These are phyloP conservation scores for Xylaria sp. DNA, from an alignment of 2,329 filamentous ascomycete genomes.

Conservation along the genomic window DNA sequence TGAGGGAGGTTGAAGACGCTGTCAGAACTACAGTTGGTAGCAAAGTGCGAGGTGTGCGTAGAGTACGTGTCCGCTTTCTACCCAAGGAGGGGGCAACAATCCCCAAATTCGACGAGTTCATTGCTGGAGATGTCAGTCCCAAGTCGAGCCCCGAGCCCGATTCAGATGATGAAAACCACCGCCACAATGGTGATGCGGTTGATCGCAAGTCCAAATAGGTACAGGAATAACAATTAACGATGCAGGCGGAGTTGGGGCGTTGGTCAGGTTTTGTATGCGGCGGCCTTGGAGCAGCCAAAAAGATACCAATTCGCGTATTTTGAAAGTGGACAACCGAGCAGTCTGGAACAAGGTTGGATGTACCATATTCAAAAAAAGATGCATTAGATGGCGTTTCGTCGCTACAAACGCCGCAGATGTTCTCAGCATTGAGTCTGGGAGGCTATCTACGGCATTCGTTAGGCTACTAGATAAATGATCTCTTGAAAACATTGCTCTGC, in stretches of 20 bases:
- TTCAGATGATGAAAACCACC: constrained; percentile 59
- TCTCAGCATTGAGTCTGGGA: constrained; percentile 5
- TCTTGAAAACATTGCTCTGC: not conserved
- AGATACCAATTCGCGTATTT: constrained; percentile 33
- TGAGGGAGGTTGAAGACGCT: constrained; percentile 75
- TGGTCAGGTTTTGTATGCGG: constrained; percentile 32
- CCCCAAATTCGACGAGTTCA: constrained; percentile 81
- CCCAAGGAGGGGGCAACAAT: constrained; percentile 68
- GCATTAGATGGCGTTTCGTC: constrained; percentile 40
- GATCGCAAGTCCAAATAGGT: constrained; percentile 39
- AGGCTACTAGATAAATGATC: constrained; percentile 11
- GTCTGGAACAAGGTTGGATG: constrained; percentile 40
- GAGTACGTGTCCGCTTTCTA: constrained; percentile 86
- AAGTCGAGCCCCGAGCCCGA: constrained; percentile 70
- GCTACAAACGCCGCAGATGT: constrained; percentile 27
- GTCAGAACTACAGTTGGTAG: constrained; percentile 78
- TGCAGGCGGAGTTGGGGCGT: constrained; percentile 45
- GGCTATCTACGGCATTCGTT: not conserved
- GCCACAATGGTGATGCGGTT: constrained; percentile 54
- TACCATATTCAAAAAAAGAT: constrained; percentile 42
- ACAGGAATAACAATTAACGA: constrained; percentile 13
- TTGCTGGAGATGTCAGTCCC: constrained; percentile 70
- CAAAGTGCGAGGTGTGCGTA: constrained; percentile 84
- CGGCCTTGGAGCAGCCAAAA: constrained; percentile 32
- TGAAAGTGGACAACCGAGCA: constrained; percentile 23